These are phyloP conservation scores for Cladophialophora immunda DNA, from an alignment of 2,329 filamentous ascomycete species.

Conservation along the genomic window DNA sequence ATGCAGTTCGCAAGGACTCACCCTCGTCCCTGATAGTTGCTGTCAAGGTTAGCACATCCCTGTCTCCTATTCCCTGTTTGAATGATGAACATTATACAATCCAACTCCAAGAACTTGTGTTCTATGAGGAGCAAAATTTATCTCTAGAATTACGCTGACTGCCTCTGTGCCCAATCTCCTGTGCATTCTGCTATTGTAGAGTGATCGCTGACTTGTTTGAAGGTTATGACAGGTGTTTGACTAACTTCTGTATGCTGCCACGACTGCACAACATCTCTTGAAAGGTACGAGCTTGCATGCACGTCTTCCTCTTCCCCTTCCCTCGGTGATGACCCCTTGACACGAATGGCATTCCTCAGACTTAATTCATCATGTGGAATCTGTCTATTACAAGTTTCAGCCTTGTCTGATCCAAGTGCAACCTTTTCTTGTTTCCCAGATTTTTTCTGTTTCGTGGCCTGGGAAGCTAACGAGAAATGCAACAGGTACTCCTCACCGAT, in stretches of 20 bases:
- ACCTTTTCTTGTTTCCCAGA: conserved; percentile 5
- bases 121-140: conserved; percentile 58
- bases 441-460: conserved; percentile 12
- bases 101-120: conserved; percentile 63
- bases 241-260: conserved; percentile 5
- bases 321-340: conserved; percentile 67
- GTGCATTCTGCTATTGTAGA: background rate
- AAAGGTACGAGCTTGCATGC: conserved; percentile 55
- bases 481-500: conserved; percentile 35
- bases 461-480: conserved; percentile 32
- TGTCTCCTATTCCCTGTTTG: background rate
- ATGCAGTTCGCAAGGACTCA: background rate
- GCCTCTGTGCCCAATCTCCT: conserved; percentile 19
- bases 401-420: conserved; percentile 67
- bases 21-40: background rate
- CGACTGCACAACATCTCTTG: conserved; percentile 23
- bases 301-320: conserved; percentile 43
- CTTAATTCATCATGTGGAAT: conserved; percentile 71
- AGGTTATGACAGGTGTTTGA: conserved; percentile 17
- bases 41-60: conserved; percentile 12
- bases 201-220: conserved; percentile 14
- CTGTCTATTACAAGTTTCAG: conserved; percentile 72
- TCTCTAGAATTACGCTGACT: conserved; percentile 67
- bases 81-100: conserved; percentile 62
- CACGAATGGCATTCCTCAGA: conserved; percentile 75